Evolutionary conservation across 495 filamentous ascomycete species (phyloP).

Genomic region (Thozetella sp.): DNA sequence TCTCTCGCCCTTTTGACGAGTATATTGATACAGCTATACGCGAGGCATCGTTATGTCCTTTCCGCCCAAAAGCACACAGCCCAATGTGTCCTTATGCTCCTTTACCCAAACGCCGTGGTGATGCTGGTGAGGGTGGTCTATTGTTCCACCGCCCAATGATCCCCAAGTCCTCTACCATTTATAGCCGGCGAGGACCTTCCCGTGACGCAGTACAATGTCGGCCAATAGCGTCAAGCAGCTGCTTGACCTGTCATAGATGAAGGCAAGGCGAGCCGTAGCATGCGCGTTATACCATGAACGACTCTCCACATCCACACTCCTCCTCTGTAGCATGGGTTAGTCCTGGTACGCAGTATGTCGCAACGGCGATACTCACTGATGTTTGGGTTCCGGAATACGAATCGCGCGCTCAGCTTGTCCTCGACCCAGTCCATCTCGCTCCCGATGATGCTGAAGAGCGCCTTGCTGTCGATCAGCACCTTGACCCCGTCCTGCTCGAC

Average conservation of each 20-base stretch:
- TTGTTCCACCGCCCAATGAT: neutral
- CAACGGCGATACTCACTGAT: conserved; percentile 79
- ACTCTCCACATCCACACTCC: conserved; percentile 95
- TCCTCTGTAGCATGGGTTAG: conserved; percentile 70
- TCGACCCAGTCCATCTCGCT: conserved; percentile 99
- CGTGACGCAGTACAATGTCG: too few relatives aligned
- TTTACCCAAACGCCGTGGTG: neutral
- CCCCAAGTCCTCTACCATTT: too few relatives aligned
- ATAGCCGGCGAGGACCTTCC: too few relatives aligned
- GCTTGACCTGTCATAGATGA: too few relatives aligned
- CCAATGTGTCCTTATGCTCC: neutral
- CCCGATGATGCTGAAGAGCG: conserved; percentile 95
- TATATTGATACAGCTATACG: too few relatives aligned
- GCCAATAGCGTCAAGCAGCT: too few relatives aligned
- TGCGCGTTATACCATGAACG: conserved; percentile 75
- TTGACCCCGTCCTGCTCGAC: conserved; percentile 96
- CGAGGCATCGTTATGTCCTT: too few relatives aligned
- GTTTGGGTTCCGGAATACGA: conserved; percentile 96
- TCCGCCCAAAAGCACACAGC: too few relatives aligned
- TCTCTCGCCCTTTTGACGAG: too few relatives aligned
- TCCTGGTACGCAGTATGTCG: too few relatives aligned
- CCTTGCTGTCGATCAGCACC: conserved; percentile 95
- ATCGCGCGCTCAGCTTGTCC: conserved; percentile 85
- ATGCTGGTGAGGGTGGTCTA: neutral
- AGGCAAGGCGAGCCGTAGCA: too few relatives aligned